Evolutionary conservation across 208 protist genomes (phyloP).

Genomic region (Naegleria fowleri): DNA sequence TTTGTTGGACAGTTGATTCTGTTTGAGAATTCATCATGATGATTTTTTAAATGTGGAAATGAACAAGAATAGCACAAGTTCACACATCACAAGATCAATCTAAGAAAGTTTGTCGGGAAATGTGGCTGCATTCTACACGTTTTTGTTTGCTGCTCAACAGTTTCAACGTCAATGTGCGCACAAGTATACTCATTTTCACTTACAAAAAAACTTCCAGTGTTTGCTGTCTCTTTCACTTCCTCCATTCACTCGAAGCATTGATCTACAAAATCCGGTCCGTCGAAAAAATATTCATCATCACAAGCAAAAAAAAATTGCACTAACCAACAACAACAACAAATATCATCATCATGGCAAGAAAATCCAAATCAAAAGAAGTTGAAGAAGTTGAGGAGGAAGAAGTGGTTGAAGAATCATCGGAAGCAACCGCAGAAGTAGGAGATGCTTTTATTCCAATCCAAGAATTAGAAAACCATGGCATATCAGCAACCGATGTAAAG

Average conservation of each 20-base stretch:
- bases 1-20: too few species aligned
- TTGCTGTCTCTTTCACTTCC: too few species aligned
- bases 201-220: too few species aligned
- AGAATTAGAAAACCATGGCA: conserved; percentile 61
- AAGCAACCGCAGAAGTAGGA: conserved; percentile 14
- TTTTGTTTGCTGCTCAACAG: too few species aligned
- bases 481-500: conserved; percentile 68
- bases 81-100: too few species aligned
- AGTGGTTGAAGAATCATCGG: neutral
- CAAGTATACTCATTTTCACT: too few species aligned
- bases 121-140: too few species aligned
- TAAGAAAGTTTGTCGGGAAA: too few species aligned
- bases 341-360: neutral
- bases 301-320: neutral
- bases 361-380: neutral
- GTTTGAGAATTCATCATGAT: too few species aligned
- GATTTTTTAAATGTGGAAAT: too few species aligned
- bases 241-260: neutral
- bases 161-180: too few species aligned
- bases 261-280: neutral
- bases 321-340: neutral
- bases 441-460: neutral
- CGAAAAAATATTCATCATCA: neutral
- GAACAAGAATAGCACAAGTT: too few species aligned
- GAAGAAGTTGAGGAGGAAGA: neutral